Evolutionary conservation across 176 grass and related monocot genomes (phyloP).

Genomic region (Rhynchospora pubera): DNA sequence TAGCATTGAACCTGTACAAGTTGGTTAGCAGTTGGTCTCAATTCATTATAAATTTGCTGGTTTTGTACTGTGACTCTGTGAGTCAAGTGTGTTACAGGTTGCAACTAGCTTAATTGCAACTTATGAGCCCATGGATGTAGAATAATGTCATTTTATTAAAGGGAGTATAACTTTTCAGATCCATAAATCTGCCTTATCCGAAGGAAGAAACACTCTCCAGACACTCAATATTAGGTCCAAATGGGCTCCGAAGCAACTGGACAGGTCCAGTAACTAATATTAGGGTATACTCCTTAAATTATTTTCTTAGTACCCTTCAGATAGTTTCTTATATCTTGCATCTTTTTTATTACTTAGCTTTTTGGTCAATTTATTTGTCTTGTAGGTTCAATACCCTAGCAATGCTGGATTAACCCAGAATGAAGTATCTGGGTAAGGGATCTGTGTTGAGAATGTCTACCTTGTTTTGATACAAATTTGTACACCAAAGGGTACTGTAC

Average conservation of each 20-base stretch:
- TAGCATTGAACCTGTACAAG: background rate
- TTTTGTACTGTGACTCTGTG: conserved; percentile 9
- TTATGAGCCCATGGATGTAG: background rate
- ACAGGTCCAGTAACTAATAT: conserved; percentile 57
- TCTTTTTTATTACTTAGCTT: conserved; percentile 21
- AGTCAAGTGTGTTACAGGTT: background rate
- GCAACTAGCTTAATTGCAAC: background rate
- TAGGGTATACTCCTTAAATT: conserved; percentile 54
- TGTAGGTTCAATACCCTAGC: conserved; percentile 95
- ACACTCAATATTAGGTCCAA: conserved; percentile 96
- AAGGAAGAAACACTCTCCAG: conserved; percentile 98
- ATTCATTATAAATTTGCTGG: background rate
- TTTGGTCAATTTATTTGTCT: conserved; percentile 15
- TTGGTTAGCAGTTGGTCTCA: background rate
- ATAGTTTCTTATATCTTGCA: conserved; percentile 12
- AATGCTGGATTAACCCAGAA: conserved; percentile 66
- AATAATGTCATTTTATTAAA: conserved; percentile 2
- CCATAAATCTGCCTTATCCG: conserved; percentile 58
- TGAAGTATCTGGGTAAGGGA: conserved; percentile 58
- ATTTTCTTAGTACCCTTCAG: conserved; percentile 14
- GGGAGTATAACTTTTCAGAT: conserved; percentile 41
- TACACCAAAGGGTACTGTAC: background rate
- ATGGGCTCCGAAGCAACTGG: conserved; percentile 71
- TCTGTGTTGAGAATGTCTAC: background rate
- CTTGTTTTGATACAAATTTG: background rate